Evolutionary conservation across 768 basidiomycete genomes (phyloP).

Genomic region (Pisolithus microcarpus): DNA sequence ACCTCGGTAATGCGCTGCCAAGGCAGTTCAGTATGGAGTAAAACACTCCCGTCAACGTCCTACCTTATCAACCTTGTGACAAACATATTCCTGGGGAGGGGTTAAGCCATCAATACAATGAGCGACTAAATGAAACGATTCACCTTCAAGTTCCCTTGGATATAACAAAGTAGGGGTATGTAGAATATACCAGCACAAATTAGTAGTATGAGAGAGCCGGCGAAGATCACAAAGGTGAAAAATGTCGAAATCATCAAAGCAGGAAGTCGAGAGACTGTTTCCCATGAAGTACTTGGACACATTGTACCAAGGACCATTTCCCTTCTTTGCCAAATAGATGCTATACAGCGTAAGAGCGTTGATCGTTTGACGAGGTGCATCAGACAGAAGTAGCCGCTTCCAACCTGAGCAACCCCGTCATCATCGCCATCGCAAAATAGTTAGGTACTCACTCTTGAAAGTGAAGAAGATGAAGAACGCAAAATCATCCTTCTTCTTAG

Average conservation of each 20-base stretch:
- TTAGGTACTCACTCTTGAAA: constrained; percentile 76
- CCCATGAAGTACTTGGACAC: constrained; percentile 73
- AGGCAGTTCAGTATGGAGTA: constrained; percentile 6
- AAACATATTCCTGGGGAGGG: constrained; percentile 77
- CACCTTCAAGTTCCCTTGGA: constrained; percentile 95
- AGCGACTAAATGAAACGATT: constrained; percentile 5
- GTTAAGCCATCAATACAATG: constrained; percentile 4
- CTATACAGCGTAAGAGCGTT: constrained; percentile 96
- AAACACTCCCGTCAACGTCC: constrained; percentile 5
- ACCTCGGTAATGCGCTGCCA: constrained; percentile 83
- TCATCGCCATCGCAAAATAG: not conserved
- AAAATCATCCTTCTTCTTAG: constrained; percentile 94
- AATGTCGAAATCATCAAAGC: constrained; percentile 82
- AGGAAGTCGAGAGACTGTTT: constrained; percentile 70
- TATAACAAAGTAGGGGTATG: constrained; percentile 90
- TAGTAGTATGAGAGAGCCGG: constrained; percentile 74
- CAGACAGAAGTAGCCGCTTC: constrained; percentile 85
- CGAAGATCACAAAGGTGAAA: constrained; percentile 85
- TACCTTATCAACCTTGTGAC: constrained; percentile 98
- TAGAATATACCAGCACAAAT: constrained; percentile 83
- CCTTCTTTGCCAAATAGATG: constrained; percentile 59
- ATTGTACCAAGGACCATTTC: constrained; percentile 55
- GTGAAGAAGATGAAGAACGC: constrained; percentile 99
- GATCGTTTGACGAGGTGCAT: constrained; percentile 95
- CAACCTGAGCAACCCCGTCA: constrained; percentile 44